A percentile compares a stretch with the other conserved stretches of the same genome.
Conservation (phyloP, 1,284 basidiomycete genomes). For the Apiotrichum akiyoshidainum region DNA sequence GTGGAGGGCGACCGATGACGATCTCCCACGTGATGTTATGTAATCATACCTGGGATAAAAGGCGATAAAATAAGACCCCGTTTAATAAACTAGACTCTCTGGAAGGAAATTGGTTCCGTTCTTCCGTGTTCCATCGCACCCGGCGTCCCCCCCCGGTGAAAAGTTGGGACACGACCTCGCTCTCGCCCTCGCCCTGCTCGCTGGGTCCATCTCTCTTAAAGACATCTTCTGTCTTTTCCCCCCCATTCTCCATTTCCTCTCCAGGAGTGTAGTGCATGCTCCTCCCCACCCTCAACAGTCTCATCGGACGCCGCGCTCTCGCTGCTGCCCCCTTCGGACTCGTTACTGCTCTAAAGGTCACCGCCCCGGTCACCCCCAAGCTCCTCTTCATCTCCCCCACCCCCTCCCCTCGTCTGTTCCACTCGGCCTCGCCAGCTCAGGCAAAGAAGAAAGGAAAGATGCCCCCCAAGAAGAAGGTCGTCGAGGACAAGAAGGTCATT, state of each 20-base stretch:
- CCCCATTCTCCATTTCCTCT: background rate
- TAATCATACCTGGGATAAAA: too few species aligned
- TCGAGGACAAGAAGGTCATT: slow-evolving; percentile 73
- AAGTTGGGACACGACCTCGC: background rate
- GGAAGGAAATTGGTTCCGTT: background rate
- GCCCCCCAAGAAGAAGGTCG: slow-evolving; percentile 71
- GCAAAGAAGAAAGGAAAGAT: slow-evolving; percentile 62
- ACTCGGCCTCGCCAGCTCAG: slow-evolving; percentile 12
- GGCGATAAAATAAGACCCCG: background rate
- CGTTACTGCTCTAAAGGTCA: too few species aligned
- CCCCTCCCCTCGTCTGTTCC: background rate
- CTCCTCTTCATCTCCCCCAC: background rate
- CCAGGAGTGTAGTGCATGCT: slow-evolving; percentile 21
- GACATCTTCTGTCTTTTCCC: background rate
- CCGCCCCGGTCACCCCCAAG: background rate
- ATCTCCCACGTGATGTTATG: too few species aligned
- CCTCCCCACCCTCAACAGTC: slow-evolving; percentile 9
- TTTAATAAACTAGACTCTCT: too few species aligned
- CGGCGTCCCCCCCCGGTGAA: background rate
- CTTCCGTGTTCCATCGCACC: background rate
- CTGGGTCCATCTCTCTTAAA: too few species aligned
- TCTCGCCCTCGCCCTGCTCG: too few species aligned
- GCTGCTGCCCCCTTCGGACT: background rate
- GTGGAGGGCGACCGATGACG: background rate
- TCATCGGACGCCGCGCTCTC: slow-evolving; percentile 1